Percentiles rank a stretch among this genome's conserved stretches.
These are phyloP conservation scores for Chlamydomonas sphaeroides DNA, from an alignment of 139 green algal species.

Conservation along the genomic window DNA sequence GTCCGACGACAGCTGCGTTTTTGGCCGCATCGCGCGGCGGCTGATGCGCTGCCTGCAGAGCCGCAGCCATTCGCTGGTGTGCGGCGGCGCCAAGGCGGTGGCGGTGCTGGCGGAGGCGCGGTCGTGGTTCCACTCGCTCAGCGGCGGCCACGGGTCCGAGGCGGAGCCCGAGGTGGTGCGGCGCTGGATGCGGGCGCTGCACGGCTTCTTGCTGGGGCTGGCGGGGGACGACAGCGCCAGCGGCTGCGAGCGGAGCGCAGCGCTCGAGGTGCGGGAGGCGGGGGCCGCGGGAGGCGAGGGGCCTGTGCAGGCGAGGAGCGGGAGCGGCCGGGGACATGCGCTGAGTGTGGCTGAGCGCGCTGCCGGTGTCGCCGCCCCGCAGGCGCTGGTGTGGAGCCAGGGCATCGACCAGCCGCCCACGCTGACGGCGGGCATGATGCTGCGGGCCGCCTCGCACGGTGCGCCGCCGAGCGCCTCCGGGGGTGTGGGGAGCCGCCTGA, in stretches of 20 bases:
- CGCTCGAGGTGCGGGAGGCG: conserved; percentile 14
- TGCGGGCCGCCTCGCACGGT: conserved; percentile 46
- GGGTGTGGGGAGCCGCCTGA: too few species aligned
- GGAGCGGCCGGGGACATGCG: neutral
- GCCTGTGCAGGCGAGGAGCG: too few species aligned
- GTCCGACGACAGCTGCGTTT: conserved; percentile 22
- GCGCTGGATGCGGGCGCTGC: conserved; percentile 14
- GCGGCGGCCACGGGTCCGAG: conserved; percentile 42
- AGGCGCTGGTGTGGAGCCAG: conserved; percentile 63
- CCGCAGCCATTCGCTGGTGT: conserved; percentile 16
- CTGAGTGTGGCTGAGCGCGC: too few species aligned
- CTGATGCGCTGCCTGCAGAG: conserved; percentile 50
- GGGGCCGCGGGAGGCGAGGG: neutral
- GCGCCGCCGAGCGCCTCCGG: too few species aligned
- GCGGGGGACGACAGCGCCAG: conserved; percentile 15
- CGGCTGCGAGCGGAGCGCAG: conserved; percentile 25
- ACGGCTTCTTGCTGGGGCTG: conserved; percentile 13
- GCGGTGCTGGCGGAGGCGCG: conserved; percentile 43
- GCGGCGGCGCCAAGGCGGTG: conserved; percentile 6
- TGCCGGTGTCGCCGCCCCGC: neutral
- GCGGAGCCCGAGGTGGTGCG: conserved; percentile 35
- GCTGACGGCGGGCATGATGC: conserved; percentile 38
- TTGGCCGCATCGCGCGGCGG: conserved; percentile 46
- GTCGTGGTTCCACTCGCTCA: conserved; percentile 46
- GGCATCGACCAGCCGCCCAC: conserved; percentile 11